These are phyloP conservation scores for Vigna unguiculata DNA, from an alignment of 306 rosid species.

Conservation along the genomic window DNA sequence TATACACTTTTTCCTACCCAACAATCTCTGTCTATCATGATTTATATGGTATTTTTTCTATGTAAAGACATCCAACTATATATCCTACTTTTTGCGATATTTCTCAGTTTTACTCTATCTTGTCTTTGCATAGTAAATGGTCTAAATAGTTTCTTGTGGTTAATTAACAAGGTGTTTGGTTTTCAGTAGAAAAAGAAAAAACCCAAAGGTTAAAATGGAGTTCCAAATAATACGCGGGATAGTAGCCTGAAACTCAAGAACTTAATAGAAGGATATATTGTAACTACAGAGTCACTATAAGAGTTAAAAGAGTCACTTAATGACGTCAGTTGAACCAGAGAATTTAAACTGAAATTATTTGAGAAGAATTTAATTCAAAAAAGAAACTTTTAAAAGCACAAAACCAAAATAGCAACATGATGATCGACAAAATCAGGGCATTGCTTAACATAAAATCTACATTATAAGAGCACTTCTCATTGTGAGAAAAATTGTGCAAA, in stretches of 20 bases:
- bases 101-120: background rate
- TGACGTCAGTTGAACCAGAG: background rate
- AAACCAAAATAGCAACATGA: background rate
- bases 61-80: background rate
- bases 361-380: slow-evolving; percentile 3
- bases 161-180: background rate
- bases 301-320: slow-evolving; percentile 27
- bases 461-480: slow-evolving; percentile 6
- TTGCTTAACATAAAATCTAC: slow-evolving; percentile 7
- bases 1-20: background rate
- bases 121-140: background rate
- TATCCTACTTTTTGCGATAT: background rate
- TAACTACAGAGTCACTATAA: background rate
- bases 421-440: slow-evolving; percentile 11
- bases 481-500: slow-evolving; percentile 3
- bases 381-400: slow-evolving; percentile 3
- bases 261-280: too few species aligned
- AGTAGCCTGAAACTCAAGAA: background rate
- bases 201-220: background rate
- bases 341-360: background rate
- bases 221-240: background rate
- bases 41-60: background rate
- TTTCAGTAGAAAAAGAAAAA: background rate
- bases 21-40: background rate
- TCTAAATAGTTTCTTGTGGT: slow-evolving; percentile 17